Evolutionary conservation across 352 stramenopile species (phyloP), one percentile per base, ranked within the genome.

Genomic region (Phytophthora parvispora): DNA sequence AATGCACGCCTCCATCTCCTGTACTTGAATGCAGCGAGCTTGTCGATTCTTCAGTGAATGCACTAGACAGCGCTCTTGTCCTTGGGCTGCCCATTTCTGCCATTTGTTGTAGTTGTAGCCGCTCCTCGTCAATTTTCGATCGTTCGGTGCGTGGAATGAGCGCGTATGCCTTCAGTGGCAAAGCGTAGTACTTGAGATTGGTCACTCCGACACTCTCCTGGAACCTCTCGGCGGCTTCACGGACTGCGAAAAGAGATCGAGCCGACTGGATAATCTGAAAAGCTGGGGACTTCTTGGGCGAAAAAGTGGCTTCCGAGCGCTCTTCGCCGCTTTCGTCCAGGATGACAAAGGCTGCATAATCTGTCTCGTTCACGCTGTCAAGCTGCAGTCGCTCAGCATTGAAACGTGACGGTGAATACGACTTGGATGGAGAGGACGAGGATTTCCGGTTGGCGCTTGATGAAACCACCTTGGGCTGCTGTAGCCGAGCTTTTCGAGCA

Each of bases 121-220:
- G 38, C 60, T 86, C 76, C 32, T 90, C 78, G 0, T 66, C 50
- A 7, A 51, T 31, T 47, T 72, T 74, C 0, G 55, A 60, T n/a
- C 64, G 64, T 12, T 49, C 61, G 3, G 64, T 36, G 12, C 67
- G 70, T 10, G 83, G 81, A 31, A 87, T 38, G 7, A 89, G 18
- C 1, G 81, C 79, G 40, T 82, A 90, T 9, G 77, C 72, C 24
- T 74, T 82, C 38, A 81, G 65, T 2, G 66, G 55, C 12, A 90
- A 32, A 0, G 75, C 27, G 59, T 73, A 89, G 34, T 74, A 78
- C 34, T 64, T 59, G 20, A 60, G 13, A 3, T 31, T 59, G 18
- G 4, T 32, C 4, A 50, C 36, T 10, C 50, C 52, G 8, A 8
- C 24, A 28, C 20, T 36, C 3, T 70, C 55, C 20, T 67, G 50